Evolutionary conservation across 2,329 filamentous ascomycete species (phyloP).

Genomic region (Trichoderma cornu-damae): DNA sequence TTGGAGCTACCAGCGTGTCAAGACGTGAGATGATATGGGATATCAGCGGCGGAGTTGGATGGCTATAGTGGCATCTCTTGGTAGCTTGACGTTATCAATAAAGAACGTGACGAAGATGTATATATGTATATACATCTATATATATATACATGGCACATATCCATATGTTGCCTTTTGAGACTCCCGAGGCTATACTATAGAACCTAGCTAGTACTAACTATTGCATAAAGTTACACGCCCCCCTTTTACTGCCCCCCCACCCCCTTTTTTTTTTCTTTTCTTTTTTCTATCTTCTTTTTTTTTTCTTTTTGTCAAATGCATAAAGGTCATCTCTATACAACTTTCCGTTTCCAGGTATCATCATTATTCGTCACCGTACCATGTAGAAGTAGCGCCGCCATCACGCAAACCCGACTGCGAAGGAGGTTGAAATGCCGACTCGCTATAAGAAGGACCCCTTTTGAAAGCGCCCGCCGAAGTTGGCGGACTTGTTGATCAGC

Average conservation of each 20-base stretch:
- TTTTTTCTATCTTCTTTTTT: too few relatives aligned
- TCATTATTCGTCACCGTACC: too few relatives aligned
- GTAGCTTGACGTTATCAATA: constrained; percentile 22
- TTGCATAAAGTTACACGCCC: too few relatives aligned
- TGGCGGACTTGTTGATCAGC: constrained; percentile 70
- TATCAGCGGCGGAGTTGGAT: constrained; percentile 34
- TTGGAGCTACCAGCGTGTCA: constrained; percentile 10
- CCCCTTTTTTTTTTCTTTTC: too few relatives aligned
- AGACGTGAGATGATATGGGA: constrained; percentile 23
- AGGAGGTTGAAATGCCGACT: neutral
- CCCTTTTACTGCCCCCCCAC: too few relatives aligned
- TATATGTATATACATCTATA: neutral
- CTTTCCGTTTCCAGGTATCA: neutral
- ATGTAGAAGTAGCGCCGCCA: too few relatives aligned
- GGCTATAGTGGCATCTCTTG: constrained; percentile 25
- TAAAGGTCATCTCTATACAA: too few relatives aligned
- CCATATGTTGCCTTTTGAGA: too few relatives aligned
- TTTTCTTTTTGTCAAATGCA: too few relatives aligned
- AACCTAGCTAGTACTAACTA: too few relatives aligned
- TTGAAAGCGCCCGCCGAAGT: constrained; percentile 77
- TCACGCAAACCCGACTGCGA: neutral
- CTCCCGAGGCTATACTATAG: too few relatives aligned
- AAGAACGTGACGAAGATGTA: constrained; percentile 20
- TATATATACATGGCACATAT: too few relatives aligned
- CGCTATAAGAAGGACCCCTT: constrained; percentile 61